phyloP scores from a whole-genome alignment of 2,329 filamentous ascomycete species.

The Phaeosphaeriaceae sp. region DNA sequence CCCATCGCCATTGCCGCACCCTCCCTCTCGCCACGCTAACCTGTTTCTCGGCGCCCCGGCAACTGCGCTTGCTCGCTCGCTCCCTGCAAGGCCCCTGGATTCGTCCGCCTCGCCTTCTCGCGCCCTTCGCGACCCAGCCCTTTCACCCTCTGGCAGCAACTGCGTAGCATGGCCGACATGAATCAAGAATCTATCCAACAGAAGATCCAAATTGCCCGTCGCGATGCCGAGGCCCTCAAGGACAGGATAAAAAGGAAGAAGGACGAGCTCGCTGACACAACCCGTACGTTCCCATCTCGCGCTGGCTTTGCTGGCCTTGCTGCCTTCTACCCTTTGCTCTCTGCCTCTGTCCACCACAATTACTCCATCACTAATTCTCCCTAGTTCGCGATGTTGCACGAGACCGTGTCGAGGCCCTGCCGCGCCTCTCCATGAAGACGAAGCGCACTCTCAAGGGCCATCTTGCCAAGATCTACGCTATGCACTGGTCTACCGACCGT shows the following conservation, averaged over 20 bases:
- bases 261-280: slow-evolving; percentile 98
- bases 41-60: no score
- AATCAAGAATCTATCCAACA: slow-evolving; percentile 59
- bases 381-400: slow-evolving; percentile 90
- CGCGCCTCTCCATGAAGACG: slow-evolving; percentile 95
- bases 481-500: slow-evolving; percentile 99
- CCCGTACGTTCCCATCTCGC: slow-evolving; percentile 89
- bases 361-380: slow-evolving; percentile 33
- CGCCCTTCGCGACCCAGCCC: slow-evolving; percentile 20
- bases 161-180: slow-evolving; percentile 54
- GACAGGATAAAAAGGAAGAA: slow-evolving; percentile 99
- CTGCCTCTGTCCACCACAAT: slow-evolving; percentile 1
- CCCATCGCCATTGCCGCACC: slow-evolving; percentile 29
- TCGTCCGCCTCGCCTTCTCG: slow-evolving; percentile 30
- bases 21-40: slow-evolving; percentile 5
- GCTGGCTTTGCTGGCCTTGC: no score
- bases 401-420: slow-evolving; percentile 89
- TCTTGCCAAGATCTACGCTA: slow-evolving; percentile 98
- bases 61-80: slow-evolving; percentile 1
- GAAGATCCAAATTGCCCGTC: slow-evolving; percentile 90
- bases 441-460: slow-evolving; percentile 97
- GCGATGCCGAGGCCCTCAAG: slow-evolving; percentile 97
- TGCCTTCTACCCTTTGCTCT: slow-evolving; percentile 51
- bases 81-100: slow-evolving; percentile 46
- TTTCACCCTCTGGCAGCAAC: slow-evolving; percentile 13